A percentile compares a stretch with the other conserved stretches of the same genome.
Conservation (phyloP, 2,329 filamentous ascomycete species). For the Aureobasidium leucospermi region DNA sequence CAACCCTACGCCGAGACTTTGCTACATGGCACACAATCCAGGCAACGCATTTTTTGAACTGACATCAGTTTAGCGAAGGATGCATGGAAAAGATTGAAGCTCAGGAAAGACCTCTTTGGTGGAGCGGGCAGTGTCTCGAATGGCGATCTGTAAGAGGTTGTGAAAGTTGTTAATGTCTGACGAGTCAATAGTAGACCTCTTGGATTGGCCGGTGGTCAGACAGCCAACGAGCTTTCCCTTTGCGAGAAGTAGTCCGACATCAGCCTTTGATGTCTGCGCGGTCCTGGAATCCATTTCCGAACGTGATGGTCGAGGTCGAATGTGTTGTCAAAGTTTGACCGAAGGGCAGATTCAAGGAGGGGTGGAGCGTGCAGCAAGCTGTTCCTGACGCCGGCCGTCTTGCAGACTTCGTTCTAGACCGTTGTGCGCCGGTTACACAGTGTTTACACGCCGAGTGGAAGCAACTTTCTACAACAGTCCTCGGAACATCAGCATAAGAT, state of each 20-base stretch:
- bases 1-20: conserved; percentile 13
- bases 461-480: too few species aligned
- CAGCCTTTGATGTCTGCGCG: conserved; percentile 5
- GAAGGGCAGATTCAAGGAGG: background rate
- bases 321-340: background rate
- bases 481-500: too few species aligned
- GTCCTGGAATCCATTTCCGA: background rate
- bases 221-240: conserved; percentile 13
- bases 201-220: conserved; percentile 4
- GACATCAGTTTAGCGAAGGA: conserved; percentile 15
- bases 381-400: background rate
- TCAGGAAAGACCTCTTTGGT: conserved; percentile 15
- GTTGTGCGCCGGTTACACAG: too few species aligned
- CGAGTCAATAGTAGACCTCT: conserved; percentile 1
- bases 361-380: background rate
- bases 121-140: background rate
- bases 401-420: too few species aligned
- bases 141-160: conserved; percentile 1
- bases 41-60: conserved; percentile 16
- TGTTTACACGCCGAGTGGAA: too few species aligned
- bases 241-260: conserved; percentile 7
- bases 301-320: background rate
- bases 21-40: conserved; percentile 16
- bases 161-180: conserved; percentile 13
- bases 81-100: background rate